Evolutionary conservation across 305 asterid species (phyloP), one percentile per base, ranked within the genome.

Genomic region (Rubia tinctorum): DNA sequence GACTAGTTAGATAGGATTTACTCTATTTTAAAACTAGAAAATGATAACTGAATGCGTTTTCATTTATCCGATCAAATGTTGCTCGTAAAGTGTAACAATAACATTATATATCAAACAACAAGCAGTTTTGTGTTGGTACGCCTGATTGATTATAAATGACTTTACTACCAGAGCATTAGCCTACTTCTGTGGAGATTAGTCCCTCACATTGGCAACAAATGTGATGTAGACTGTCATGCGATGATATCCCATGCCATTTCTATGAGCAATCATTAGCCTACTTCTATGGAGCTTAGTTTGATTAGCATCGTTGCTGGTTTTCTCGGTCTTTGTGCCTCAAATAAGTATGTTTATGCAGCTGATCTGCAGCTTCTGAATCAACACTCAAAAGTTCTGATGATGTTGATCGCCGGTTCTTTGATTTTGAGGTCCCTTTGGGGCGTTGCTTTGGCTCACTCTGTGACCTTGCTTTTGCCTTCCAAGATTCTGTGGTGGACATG

Each of bases 371-470:
- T 30, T 64, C 76, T 7, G 51, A 40, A 30, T 37, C 69, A 18
- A 55, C 66, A 39, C 44, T 82, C 71, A 67, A 82, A 47, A 82
- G 86, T 13, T 20, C 30, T 73, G 81, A 79, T 25, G 97, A 85
- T 53, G 83, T 81, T 64, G 85, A 73, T 63, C 84, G 82, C 81
- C 80, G 80, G 79, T 78, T 72, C 55, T 76, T 86, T 76, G 81
- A 84, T 77, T 73, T 83, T 47, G 73, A 73, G 62, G 72, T 79
- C 77, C 75, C 68, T 69, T 76, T 81, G 49, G 96, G 96, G 27
- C 93, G 86, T 79, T 84, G 92, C 75, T 82, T 87, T 10, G 96
- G 94, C 80, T 88, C 92, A 40, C 97, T 89, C 18, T 91, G 91
- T 76, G 96, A 91, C 75, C 96, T 88, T 66, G 87, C 65, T 78